These are phyloP conservation scores for Chenopodium formosanum DNA, from an alignment of 148 eudicot genomes.

Conservation along the genomic window DNA sequence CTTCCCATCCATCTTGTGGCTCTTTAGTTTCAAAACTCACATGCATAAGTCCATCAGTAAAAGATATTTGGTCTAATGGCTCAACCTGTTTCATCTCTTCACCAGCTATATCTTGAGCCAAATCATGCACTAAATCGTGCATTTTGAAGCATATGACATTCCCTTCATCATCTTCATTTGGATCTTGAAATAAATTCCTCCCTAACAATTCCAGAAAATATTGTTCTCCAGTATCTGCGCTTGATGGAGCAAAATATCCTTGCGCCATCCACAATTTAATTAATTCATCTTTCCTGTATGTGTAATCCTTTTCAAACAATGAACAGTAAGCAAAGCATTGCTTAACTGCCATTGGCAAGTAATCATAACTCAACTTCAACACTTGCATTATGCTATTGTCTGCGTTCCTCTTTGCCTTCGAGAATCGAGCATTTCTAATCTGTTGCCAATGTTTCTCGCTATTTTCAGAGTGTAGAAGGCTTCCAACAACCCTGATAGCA, in stretches of 20 bases:
- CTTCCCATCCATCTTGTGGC: not conserved
- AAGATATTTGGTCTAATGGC: not conserved
- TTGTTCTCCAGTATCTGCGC: not conserved
- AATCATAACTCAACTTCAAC: constrained; percentile 6
- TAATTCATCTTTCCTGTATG: not conserved
- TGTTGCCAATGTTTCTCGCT: not conserved
- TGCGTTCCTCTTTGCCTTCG: not conserved
- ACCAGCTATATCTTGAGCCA: not conserved
- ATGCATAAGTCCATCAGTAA: not conserved
- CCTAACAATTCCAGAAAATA: not conserved
- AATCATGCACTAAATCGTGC: constrained; percentile 21
- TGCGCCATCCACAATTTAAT: constrained; percentile 21
- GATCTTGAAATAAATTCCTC: not conserved
- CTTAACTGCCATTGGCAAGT: not conserved
- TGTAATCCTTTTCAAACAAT: not conserved
- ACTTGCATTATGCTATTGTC: not conserved
- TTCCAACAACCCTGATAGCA: not conserved
- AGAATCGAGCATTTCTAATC: not conserved
- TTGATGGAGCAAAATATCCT: not conserved
- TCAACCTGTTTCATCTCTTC: not conserved
- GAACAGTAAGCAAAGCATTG: constrained; percentile 19
- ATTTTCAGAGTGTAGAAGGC: not conserved
- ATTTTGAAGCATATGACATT: not conserved
- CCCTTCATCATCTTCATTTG: not conserved
- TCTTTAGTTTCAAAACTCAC: no score